Conservation (phyloP, 257 asterid genomes). For the Oldenlandia corymbosa region DNA sequence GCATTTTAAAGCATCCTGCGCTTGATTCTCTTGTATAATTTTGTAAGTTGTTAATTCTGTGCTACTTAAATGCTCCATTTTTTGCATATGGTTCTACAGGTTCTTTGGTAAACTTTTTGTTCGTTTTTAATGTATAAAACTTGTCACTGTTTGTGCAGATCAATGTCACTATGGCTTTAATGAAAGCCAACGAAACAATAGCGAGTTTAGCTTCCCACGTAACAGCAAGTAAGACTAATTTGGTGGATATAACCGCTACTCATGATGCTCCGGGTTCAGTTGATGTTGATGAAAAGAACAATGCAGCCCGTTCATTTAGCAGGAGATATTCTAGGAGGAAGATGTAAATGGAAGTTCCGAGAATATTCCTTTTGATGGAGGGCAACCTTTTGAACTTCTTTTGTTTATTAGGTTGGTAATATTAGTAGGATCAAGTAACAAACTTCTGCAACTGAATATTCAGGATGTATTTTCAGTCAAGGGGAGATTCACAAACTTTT, state of each 20-base stretch:
- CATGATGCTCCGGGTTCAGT: background rate
- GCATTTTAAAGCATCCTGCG: too few species aligned
- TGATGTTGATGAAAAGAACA: background rate
- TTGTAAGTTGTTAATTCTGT: too few species aligned
- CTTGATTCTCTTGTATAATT: too few species aligned
- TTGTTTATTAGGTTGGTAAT: background rate
- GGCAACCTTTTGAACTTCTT: background rate
- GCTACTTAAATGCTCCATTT: too few species aligned
- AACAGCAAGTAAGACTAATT: background rate
- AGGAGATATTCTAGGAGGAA: conserved; percentile 4
- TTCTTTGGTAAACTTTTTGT: too few species aligned
- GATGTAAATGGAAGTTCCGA: conserved; percentile 1
- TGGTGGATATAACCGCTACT: background rate
- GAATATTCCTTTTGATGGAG: background rate
- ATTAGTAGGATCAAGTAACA: too few species aligned
- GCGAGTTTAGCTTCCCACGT: conserved; percentile 13
- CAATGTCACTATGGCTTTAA: conserved; percentile 10
- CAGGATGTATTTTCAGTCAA: too few species aligned
- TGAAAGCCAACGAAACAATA: conserved; percentile 13
- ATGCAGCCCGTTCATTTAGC: background rate
- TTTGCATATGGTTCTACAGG: too few species aligned
- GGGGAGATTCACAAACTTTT: too few species aligned
- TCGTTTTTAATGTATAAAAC: too few species aligned
- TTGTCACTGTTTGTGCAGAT: too few species aligned
- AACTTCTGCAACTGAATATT: too few species aligned